phyloP scores from a whole-genome alignment of 768 basidiomycete species.

The Phlebiopsis gigantea region DNA sequence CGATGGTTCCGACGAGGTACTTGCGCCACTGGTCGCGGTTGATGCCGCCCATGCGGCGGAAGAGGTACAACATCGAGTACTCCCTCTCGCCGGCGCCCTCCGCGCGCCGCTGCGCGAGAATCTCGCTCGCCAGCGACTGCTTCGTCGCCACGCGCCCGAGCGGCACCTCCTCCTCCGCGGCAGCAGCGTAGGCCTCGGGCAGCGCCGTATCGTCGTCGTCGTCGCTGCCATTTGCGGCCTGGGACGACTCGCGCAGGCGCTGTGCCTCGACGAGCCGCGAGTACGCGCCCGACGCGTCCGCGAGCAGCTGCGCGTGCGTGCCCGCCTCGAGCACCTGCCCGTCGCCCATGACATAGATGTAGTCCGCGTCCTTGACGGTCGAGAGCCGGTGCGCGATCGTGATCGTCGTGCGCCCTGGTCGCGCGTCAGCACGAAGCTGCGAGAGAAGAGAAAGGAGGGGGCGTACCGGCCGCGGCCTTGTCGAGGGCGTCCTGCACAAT shows the following conservation, averaged over 20 bases:
- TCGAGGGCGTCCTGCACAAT: slow-evolving; percentile 50
- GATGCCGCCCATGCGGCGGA: slow-evolving; percentile 63
- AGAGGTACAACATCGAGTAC: slow-evolving; percentile 55
- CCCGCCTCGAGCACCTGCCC: slow-evolving; percentile 79
- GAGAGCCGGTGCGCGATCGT: slow-evolving; percentile 78
- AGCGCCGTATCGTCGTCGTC: slow-evolving; percentile 25
- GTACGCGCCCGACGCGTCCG: slow-evolving; percentile 61
- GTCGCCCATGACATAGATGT: slow-evolving; percentile 87
- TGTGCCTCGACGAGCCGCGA: slow-evolving; percentile 73
- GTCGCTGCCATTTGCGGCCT: slow-evolving; percentile 40
- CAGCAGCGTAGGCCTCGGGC: not conserved
- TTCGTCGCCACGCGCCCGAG: slow-evolving; percentile 48
- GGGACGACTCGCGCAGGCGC: slow-evolving; percentile 55
- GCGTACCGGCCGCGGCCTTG: slow-evolving; percentile 36
- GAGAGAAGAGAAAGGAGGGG: not conserved
- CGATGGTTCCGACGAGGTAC: slow-evolving; percentile 54
- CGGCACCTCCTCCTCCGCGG: slow-evolving; percentile 44
- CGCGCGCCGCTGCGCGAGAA: slow-evolving; percentile 42
- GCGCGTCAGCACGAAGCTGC: not conserved
- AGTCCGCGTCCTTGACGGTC: slow-evolving; percentile 80
- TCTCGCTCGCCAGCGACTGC: slow-evolving; percentile 59
- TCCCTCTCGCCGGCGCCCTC: slow-evolving; percentile 24
- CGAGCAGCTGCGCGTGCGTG: slow-evolving; percentile 68
- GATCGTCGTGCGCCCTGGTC: slow-evolving; percentile 56
- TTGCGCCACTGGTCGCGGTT: slow-evolving; percentile 52